Percentiles rank a stretch among this genome's conserved stretches.
Conservation (phyloP, 495 filamentous ascomycete species). For the Letharia lupina region DNA sequence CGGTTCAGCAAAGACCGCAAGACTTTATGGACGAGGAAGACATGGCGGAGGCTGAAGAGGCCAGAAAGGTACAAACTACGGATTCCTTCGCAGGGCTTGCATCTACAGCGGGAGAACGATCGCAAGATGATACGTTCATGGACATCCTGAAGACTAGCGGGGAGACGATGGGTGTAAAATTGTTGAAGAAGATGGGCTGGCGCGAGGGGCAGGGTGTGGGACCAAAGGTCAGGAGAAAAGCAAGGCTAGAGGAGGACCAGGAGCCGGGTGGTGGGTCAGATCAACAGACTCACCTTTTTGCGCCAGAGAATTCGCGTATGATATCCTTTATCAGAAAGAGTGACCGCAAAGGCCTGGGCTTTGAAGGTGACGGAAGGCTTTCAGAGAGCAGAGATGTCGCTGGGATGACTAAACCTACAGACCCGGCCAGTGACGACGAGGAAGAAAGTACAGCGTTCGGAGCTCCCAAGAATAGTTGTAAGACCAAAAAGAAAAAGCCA, state of each 20-base stretch:
- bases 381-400: slow-evolving; percentile 15
- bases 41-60: slow-evolving; percentile 75
- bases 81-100: slow-evolving; percentile 71
- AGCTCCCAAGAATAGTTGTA: slow-evolving; percentile 16
- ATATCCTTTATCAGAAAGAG: slow-evolving; percentile 67
- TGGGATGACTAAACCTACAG: slow-evolving; percentile 23
- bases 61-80: slow-evolving; percentile 59
- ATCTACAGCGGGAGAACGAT: slow-evolving; percentile 49
- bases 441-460: slow-evolving; percentile 40
- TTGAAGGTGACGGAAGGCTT: slow-evolving; percentile 56
- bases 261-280: slow-evolving; percentile 29
- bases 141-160: slow-evolving; percentile 67
- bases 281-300: slow-evolving; percentile 64
- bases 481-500: slow-evolving; percentile 43
- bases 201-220: slow-evolving; percentile 88
- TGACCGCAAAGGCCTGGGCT: slow-evolving; percentile 77
- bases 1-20: slow-evolving; percentile 58
- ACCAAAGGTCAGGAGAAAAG: slow-evolving; percentile 72
- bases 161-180: slow-evolving; percentile 82
- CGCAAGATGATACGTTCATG: slow-evolving; percentile 51
- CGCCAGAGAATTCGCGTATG: slow-evolving; percentile 75
- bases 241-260: slow-evolving; percentile 54
- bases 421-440: slow-evolving; percentile 37
- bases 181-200: slow-evolving; percentile 94
- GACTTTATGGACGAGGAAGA: slow-evolving; percentile 99